A percentile compares a stretch with the other conserved stretches of the same genome.
Evolutionary conservation across 108 stramenopile genomes (phyloP).

Genomic region (Discostella stelligeroides): DNA sequence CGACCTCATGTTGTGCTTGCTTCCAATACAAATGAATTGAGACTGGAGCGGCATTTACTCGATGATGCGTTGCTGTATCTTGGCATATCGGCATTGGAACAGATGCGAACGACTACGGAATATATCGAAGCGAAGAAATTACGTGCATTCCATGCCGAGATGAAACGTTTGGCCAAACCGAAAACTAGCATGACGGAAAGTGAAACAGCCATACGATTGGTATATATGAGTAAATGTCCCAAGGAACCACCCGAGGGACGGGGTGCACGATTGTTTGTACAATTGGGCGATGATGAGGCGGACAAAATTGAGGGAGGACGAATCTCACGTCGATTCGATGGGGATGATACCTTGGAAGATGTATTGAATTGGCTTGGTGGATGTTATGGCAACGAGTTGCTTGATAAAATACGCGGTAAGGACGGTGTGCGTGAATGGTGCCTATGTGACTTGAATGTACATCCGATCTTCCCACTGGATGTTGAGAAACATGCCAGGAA

Average conservation of each 20-base stretch:
- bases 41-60: slow-evolving; percentile 53
- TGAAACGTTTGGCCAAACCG: slow-evolving; percentile 36
- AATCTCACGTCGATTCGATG: slow-evolving; percentile 70
- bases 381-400: slow-evolving; percentile 60
- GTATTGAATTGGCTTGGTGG: slow-evolving; percentile 82
- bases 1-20: slow-evolving; percentile 5
- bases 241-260: slow-evolving; percentile 69
- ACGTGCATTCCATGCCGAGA: slow-evolving; percentile 41
- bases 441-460: slow-evolving; percentile 71
- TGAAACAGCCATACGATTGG: slow-evolving; percentile 37
- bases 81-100: slow-evolving; percentile 81
- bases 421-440: slow-evolving; percentile 77
- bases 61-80: slow-evolving; percentile 79
- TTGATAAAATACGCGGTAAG: slow-evolving; percentile 49
- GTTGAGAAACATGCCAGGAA: slow-evolving; percentile 46
- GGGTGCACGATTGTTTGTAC: slow-evolving; percentile 54
- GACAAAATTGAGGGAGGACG: slow-evolving; percentile 44
- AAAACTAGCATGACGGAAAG: slow-evolving; percentile 33
- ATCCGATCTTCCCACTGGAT: slow-evolving; percentile 56
- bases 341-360: slow-evolving; percentile 79
- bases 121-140: slow-evolving; percentile 60
- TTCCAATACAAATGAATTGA: slow-evolving; percentile 36
- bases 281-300: slow-evolving; percentile 45
- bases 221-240: slow-evolving; percentile 60
- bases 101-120: slow-evolving; percentile 57